Evolutionary conservation across 2,329 filamentous ascomycete genomes (phyloP).

Genomic region (Madurella fahalii): DNA sequence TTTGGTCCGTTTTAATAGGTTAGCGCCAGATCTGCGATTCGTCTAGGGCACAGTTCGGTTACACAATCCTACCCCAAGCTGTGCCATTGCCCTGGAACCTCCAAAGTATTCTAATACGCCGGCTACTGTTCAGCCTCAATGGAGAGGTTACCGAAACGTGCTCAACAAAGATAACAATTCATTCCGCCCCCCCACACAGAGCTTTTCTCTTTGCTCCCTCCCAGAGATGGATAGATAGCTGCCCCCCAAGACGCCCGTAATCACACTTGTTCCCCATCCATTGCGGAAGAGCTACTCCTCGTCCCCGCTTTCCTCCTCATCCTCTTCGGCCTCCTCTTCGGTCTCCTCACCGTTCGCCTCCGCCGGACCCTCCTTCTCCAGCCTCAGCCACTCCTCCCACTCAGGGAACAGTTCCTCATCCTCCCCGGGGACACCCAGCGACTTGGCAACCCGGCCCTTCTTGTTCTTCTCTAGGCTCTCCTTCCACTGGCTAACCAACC

Average conservation of each 20-base stretch:
- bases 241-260: slow-evolving; percentile 1
- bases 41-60: too few species aligned
- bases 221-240: background rate
- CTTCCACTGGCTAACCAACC: slow-evolving; percentile 76
- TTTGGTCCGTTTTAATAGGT: background rate
- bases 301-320: slow-evolving; percentile 14
- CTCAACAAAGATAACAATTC: slow-evolving; percentile 6
- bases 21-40: background rate
- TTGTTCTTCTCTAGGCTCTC: slow-evolving; percentile 75
- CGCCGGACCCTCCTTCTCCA: slow-evolving; percentile 67
- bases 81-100: too few species aligned
- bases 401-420: slow-evolving; percentile 91
- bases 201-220: slow-evolving; percentile 7
- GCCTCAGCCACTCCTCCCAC: slow-evolving; percentile 83
- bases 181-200: background rate
- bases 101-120: too few species aligned
- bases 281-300: background rate
- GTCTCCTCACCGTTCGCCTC: slow-evolving; percentile 28
- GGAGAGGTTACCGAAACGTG: background rate
- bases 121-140: too few species aligned
- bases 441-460: slow-evolving; percentile 78
- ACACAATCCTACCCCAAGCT: too few species aligned
- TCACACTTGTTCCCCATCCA: slow-evolving; percentile 11
- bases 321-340: slow-evolving; percentile 15
- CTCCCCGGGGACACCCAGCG: slow-evolving; percentile 76